Conservation (phyloP, 306 rosid species). For the Fragaria vesca region DNA sequence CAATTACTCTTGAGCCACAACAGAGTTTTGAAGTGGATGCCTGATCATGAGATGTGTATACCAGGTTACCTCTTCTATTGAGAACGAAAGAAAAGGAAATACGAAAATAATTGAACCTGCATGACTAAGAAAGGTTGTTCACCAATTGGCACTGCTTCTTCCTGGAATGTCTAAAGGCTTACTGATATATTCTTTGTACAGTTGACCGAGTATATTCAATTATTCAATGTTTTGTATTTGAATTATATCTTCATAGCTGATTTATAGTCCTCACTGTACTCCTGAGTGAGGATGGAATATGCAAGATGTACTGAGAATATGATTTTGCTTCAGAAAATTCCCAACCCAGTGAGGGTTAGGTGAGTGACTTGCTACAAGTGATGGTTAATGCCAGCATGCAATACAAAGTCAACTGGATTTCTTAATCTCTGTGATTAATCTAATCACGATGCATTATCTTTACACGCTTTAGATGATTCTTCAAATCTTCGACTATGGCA, state of each 20-base stretch:
- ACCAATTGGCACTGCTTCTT: neutral
- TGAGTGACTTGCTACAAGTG: neutral
- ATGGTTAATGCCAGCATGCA: neutral
- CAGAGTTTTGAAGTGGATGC: neutral
- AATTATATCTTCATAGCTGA: neutral
- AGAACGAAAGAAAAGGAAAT: neutral
- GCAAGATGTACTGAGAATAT: neutral
- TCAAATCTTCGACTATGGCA: neutral
- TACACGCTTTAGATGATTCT: neutral
- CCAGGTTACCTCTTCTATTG: neutral
- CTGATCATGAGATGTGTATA: neutral
- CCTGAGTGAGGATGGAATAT: neutral
- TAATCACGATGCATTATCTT: neutral
- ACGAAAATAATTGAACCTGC: neutral
- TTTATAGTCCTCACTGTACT: neutral
- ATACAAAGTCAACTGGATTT: neutral
- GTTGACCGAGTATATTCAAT: neutral
- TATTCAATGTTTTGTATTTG: neutral
- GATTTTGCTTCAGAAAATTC: conserved; percentile 3
- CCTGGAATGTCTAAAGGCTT: conserved; percentile 8
- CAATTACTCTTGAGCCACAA: neutral
- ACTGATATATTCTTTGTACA: conserved; percentile 14
- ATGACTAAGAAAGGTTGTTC: neutral
- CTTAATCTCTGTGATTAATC: neutral
- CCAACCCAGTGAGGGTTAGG: neutral